phyloP scores from a whole-genome alignment of 2,329 filamentous ascomycete genomes.

The Sporothrix globosa region DNA sequence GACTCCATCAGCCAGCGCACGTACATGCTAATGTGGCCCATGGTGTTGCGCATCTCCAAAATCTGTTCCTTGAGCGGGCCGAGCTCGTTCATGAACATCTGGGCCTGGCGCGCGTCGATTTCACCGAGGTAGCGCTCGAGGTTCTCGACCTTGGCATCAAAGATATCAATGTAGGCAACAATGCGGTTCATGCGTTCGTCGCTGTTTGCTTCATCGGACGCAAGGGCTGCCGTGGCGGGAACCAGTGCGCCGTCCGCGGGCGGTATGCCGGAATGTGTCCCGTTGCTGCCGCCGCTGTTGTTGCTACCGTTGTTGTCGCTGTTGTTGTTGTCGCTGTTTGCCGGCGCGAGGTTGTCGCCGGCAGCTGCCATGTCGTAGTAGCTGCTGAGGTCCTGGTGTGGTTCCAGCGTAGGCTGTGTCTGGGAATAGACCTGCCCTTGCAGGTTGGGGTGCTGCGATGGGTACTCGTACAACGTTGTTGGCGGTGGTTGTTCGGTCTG shows the following conservation, averaged over 20 bases:
- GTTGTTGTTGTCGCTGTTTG: background rate
- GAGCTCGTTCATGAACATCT: constrained; percentile 65
- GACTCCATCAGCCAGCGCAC: constrained; percentile 59
- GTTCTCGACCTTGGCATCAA: constrained; percentile 60
- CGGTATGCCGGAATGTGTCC: background rate
- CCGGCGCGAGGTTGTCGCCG: background rate
- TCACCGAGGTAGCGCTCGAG: constrained; percentile 61
- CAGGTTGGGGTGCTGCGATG: background rate
- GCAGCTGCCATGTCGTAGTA: constrained; percentile 20
- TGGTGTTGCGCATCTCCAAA: constrained; percentile 60
- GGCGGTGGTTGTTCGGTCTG: background rate
- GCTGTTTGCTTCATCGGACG: background rate
- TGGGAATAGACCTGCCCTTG: background rate
- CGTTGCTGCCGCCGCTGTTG: background rate
- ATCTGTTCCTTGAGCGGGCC: constrained; percentile 65
- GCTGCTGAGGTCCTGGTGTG: background rate
- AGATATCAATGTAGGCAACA: constrained; percentile 53
- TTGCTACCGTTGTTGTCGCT: too few relatives aligned
- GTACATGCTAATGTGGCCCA: constrained; percentile 63
- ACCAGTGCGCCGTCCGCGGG: background rate
- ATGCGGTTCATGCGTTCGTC: constrained; percentile 47
- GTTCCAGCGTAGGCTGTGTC: background rate
- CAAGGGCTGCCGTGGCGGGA: background rate
- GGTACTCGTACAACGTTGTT: constrained; percentile 10
- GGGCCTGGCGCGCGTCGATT: constrained; percentile 62